Conservation (phyloP, 1,284 basidiomycete genomes). For the Ganoderma resinaceum region DNA sequence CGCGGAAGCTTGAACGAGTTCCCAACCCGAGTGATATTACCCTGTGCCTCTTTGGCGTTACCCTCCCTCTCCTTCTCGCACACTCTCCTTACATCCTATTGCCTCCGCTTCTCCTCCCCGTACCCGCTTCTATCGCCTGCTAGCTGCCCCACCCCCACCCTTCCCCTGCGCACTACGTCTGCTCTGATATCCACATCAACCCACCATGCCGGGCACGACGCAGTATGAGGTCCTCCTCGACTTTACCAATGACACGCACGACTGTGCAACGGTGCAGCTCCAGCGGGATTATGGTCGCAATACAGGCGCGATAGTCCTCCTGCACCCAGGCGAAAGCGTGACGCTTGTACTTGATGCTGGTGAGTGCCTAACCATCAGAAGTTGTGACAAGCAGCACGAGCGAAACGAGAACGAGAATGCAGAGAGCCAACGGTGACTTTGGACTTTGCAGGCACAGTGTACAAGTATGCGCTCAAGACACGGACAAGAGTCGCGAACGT, state of each 20-base stretch:
- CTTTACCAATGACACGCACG: conserved; percentile 72
- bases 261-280: conserved; percentile 69
- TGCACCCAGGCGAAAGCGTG: conserved; percentile 68
- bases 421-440: conserved; percentile 16
- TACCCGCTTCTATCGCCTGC: conserved; percentile 31
- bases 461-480: conserved; percentile 73
- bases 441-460: conserved; percentile 53
- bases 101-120: conserved; percentile 36
- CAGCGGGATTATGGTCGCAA: conserved; percentile 67
- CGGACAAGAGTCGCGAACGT: conserved; percentile 71
- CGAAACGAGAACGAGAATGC: neutral
- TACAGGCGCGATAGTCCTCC: conserved; percentile 58
- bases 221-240: conserved; percentile 72
- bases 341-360: conserved; percentile 70
- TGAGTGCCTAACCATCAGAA: conserved; percentile 16
- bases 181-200: conserved; percentile 19
- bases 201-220: conserved; percentile 54
- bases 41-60: conserved; percentile 41
- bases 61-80: conserved; percentile 41
- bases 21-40: conserved; percentile 34
- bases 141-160: conserved; percentile 18
- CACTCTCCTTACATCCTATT: conserved; percentile 39
- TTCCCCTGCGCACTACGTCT: conserved; percentile 23
- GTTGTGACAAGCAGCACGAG: neutral
- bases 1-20: conserved; percentile 41